Evolutionary conservation across 2,329 filamentous ascomycete genomes (phyloP).

Genomic region (Beauveria scarabaeidicola): DNA sequence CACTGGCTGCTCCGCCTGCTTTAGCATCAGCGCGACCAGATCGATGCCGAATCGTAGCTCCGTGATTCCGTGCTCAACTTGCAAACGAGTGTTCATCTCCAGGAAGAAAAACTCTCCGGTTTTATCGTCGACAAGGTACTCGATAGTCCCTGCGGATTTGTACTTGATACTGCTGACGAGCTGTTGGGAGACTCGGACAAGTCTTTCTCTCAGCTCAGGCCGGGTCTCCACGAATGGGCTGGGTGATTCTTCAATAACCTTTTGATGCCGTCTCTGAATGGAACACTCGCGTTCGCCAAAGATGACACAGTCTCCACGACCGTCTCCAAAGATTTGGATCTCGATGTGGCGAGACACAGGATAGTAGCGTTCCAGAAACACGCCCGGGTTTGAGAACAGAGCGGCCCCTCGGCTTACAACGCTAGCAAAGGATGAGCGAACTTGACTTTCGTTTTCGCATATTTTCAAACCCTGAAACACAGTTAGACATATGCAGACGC

Average conservation of each 20-base stretch:
- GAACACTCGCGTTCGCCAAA: slow-evolving; percentile 37
- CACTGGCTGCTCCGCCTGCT: slow-evolving; percentile 21
- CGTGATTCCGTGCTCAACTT: slow-evolving; percentile 45
- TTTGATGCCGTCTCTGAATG: slow-evolving; percentile 37
- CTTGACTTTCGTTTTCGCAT: neutral
- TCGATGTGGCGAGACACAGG: slow-evolving; percentile 33
- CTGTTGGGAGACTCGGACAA: neutral
- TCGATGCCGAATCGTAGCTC: slow-evolving; percentile 70
- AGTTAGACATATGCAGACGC: neutral
- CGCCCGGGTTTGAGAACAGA: slow-evolving; percentile 20
- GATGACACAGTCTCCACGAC: slow-evolving; percentile 26
- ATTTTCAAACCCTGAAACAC: slow-evolving; percentile 9
- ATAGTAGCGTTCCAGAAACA: slow-evolving; percentile 30
- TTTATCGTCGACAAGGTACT: slow-evolving; percentile 29
- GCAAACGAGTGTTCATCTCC: slow-evolving; percentile 36
- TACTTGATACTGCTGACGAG: slow-evolving; percentile 17
- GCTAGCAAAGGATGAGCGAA: neutral
- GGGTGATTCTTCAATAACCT: slow-evolving; percentile 34
- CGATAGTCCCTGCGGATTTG: slow-evolving; percentile 30
- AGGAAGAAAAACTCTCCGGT: slow-evolving; percentile 31
- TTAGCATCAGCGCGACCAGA: slow-evolving; percentile 49
- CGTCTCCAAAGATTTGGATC: slow-evolving; percentile 36
- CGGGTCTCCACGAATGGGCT: slow-evolving; percentile 7
- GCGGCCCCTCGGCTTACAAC: slow-evolving; percentile 6
- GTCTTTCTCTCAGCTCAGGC: neutral